Evolutionary conservation across 768 basidiomycete species (phyloP).

Genomic region (Leccinum variicolor): DNA sequence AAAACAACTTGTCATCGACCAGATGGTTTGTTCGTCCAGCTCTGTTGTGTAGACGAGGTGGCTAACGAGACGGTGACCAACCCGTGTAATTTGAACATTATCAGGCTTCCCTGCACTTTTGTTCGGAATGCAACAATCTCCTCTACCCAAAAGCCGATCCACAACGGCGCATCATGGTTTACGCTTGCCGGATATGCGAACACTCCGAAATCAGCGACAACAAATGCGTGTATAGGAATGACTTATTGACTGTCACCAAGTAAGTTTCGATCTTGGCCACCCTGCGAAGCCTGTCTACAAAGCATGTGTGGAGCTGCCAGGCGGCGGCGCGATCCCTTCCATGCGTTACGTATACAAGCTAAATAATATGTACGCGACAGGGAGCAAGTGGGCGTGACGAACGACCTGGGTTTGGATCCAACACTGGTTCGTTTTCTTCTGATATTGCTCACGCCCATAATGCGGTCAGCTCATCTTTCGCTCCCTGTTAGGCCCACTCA

Average conservation of each 20-base stretch:
- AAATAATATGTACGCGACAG: constrained; percentile 38
- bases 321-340: constrained; percentile 10
- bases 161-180: constrained; percentile 80
- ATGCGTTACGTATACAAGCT: not conserved
- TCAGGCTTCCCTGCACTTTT: constrained; percentile 85
- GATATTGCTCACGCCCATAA: not conserved
- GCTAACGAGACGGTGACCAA: constrained; percentile 15
- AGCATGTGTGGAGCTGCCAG: not conserved
- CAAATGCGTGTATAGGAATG: constrained; percentile 90
- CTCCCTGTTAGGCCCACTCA: constrained; percentile 62
- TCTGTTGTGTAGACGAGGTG: not conserved
- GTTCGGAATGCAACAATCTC: constrained; percentile 93
- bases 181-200: constrained; percentile 86
- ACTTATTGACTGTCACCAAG: constrained; percentile 92
- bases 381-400: constrained; percentile 91
- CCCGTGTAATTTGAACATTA: not conserved
- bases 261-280: constrained; percentile 33
- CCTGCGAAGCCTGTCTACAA: not conserved
- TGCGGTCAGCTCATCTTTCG: not conserved
- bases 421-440: constrained; percentile 59
- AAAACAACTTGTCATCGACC: constrained; percentile 15
- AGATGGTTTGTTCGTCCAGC: constrained; percentile 26
- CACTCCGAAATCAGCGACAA: constrained; percentile 85
- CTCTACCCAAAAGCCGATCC: constrained; percentile 92
- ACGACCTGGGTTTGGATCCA: constrained; percentile 83